A percentile compares a stretch with the other conserved stretches of the same genome.
Evolutionary conservation across 2,329 filamentous ascomycete species (phyloP).

Genomic region (Stagonosporopsis rhizophila): DNA sequence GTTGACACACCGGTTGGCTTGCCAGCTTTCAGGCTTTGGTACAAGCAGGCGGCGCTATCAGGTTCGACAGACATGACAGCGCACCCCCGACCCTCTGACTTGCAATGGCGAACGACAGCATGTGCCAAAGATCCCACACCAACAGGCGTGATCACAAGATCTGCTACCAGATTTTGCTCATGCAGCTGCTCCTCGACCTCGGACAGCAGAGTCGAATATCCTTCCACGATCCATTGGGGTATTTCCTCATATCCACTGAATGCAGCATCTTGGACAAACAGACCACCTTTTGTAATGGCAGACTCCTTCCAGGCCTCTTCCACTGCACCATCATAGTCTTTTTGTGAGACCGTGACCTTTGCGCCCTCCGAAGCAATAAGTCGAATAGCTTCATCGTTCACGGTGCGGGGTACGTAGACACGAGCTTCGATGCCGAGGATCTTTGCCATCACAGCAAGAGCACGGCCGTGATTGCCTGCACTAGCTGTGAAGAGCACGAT

Average conservation of each 20-base stretch:
- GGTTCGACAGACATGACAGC: slow-evolving; percentile 74
- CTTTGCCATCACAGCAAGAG: slow-evolving; percentile 71
- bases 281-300: slow-evolving; percentile 43
- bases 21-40: slow-evolving; percentile 59
- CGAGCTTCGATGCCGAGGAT: slow-evolving; percentile 62
- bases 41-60: slow-evolving; percentile 66
- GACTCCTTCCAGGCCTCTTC: slow-evolving; percentile 56
- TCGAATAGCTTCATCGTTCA: slow-evolving; percentile 61
- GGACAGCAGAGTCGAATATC: slow-evolving; percentile 74
- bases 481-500: slow-evolving; percentile 69
- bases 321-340: slow-evolving; percentile 71
- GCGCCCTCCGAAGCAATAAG: slow-evolving; percentile 70
- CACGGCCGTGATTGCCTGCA: slow-evolving; percentile 79
- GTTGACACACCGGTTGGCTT: slow-evolving; percentile 61
- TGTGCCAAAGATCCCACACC: slow-evolving; percentile 78
- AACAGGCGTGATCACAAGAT: slow-evolving; percentile 68
- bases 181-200: slow-evolving; percentile 71
- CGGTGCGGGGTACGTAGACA: slow-evolving; percentile 69
- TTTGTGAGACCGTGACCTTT: slow-evolving; percentile 61
- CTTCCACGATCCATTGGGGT: slow-evolving; percentile 78
- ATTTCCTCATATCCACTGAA: slow-evolving; percentile 72
- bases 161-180: slow-evolving; percentile 41
- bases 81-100: slow-evolving; percentile 48
- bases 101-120: slow-evolving; percentile 71
- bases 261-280: slow-evolving; percentile 74